Conservation (phyloP, 768 basidiomycete species). For the Panaeolus cyanescens region DNA sequence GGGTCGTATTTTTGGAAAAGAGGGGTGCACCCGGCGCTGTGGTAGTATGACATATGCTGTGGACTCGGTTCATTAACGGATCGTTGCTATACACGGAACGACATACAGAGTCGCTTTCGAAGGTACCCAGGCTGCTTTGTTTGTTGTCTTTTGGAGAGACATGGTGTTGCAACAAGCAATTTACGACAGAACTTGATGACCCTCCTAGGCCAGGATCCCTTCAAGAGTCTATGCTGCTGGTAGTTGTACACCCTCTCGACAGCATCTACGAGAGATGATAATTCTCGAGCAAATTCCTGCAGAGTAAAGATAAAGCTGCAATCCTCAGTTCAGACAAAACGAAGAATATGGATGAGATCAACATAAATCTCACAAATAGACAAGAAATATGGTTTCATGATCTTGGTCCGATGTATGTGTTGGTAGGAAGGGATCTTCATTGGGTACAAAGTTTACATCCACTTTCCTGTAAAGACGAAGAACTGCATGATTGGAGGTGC, state of each 20-base stretch:
- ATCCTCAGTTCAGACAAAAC: slow-evolving; percentile 1
- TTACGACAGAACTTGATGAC: background rate
- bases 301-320: slow-evolving; percentile 92
- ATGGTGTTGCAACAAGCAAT: background rate
- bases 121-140: slow-evolving; percentile 1
- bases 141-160: background rate
- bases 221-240: slow-evolving; percentile 46
- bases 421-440: background rate
- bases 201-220: slow-evolving; percentile 18
- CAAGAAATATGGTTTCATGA: slow-evolving; percentile 85
- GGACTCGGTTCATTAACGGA: slow-evolving; percentile 20
- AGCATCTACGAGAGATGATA: slow-evolving; percentile 79
- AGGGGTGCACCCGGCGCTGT: slow-evolving; percentile 52
- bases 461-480: slow-evolving; percentile 69
- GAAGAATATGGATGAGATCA: background rate
- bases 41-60: slow-evolving; percentile 56
- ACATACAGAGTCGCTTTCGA: slow-evolving; percentile 45
- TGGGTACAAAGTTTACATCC: slow-evolving; percentile 26
- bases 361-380: slow-evolving; percentile 82
- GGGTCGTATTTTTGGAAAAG: slow-evolving; percentile 80
- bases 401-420: slow-evolving; percentile 37
- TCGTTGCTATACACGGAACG: background rate
- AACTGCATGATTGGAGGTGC: slow-evolving; percentile 83
- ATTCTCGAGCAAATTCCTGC: slow-evolving; percentile 89
- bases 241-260: slow-evolving; percentile 77